Percentiles rank a stretch among this genome's conserved stretches.
Conservation (phyloP, 2,329 filamentous ascomycete species). For the Emydomyces testavorans region DNA sequence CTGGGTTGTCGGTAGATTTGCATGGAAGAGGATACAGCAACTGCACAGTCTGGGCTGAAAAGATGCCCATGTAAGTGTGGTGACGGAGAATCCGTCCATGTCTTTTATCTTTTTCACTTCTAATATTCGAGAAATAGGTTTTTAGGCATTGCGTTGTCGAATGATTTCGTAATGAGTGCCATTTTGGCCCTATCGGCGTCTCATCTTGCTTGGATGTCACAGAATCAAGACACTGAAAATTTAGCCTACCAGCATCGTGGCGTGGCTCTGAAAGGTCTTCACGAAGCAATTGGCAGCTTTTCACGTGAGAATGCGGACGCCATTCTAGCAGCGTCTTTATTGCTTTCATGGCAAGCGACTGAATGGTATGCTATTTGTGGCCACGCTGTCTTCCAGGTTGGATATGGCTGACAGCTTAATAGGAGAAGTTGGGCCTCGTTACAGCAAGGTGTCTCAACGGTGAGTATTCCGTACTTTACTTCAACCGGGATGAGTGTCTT, state of each 20-base stretch:
- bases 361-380: constrained; percentile 61
- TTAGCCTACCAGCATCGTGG: constrained; percentile 83
- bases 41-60: constrained; percentile 84
- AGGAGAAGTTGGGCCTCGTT: constrained; percentile 89
- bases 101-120: no score
- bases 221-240: constrained; percentile 72
- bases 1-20: constrained; percentile 73
- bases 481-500: constrained; percentile 7
- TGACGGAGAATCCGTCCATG: no score
- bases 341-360: constrained; percentile 90
- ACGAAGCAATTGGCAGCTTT: constrained; percentile 76
- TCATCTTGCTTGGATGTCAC: constrained; percentile 80
- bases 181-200: constrained; percentile 89
- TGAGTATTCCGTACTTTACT: constrained; percentile 38
- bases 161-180: constrained; percentile 87
- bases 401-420: constrained; percentile 25
- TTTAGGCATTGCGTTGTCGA: constrained; percentile 66
- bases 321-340: constrained; percentile 77
- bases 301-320: constrained; percentile 81
- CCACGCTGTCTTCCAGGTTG: constrained; percentile 6
- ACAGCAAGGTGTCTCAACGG: constrained; percentile 81
- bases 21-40: constrained; percentile 63
- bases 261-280: constrained; percentile 72
- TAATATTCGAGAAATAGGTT: constrained; percentile 46
- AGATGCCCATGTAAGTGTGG: constrained; percentile 85